Evolutionary conservation across 495 filamentous ascomycete species (phyloP).

Genomic region (Annulohypoxylon stygium): DNA sequence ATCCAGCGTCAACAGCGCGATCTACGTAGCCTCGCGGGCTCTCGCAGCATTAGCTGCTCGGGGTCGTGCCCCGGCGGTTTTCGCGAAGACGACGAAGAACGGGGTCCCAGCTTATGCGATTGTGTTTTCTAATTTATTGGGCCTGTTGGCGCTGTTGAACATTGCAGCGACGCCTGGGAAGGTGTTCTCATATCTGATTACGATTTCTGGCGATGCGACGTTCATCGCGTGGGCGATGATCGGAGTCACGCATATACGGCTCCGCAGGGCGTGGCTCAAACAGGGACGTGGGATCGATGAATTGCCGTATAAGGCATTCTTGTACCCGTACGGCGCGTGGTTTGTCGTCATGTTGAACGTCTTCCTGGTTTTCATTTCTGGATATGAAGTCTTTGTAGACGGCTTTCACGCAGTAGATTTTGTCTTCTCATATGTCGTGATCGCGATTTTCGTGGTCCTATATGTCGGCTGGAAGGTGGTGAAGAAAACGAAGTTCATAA

Average conservation of each 20-base stretch:
- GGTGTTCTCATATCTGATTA: conserved; percentile 69
- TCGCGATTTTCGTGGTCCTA: conserved; percentile 68
- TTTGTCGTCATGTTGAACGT: conserved; percentile 66
- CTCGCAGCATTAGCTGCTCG: conserved; percentile 70
- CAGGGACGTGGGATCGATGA: conserved; percentile 66
- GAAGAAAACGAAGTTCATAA: conserved; percentile 60
- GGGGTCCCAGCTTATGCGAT: conserved; percentile 69
- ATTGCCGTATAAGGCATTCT: conserved; percentile 69
- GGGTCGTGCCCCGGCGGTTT: conserved; percentile 68
- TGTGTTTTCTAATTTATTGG: conserved; percentile 65
- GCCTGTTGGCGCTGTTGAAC: conserved; percentile 68
- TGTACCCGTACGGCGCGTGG: conserved; percentile 74
- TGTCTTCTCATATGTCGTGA: conserved; percentile 64
- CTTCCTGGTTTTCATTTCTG: conserved; percentile 63
- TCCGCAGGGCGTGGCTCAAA: conserved; percentile 74
- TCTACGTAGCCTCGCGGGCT: conserved; percentile 77
- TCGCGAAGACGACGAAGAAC: conserved; percentile 62
- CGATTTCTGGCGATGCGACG: conserved; percentile 67
- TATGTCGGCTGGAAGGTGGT: conserved; percentile 68
- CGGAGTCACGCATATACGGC: conserved; percentile 62
- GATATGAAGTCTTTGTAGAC: conserved; percentile 58
- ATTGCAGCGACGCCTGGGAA: conserved; percentile 67
- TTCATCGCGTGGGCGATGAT: conserved; percentile 75
- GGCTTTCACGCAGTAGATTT: conserved; percentile 65
- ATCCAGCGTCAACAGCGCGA: conserved; percentile 75